Conservation (phyloP, 164 flowering plant species). For the Santalum album region DNA sequence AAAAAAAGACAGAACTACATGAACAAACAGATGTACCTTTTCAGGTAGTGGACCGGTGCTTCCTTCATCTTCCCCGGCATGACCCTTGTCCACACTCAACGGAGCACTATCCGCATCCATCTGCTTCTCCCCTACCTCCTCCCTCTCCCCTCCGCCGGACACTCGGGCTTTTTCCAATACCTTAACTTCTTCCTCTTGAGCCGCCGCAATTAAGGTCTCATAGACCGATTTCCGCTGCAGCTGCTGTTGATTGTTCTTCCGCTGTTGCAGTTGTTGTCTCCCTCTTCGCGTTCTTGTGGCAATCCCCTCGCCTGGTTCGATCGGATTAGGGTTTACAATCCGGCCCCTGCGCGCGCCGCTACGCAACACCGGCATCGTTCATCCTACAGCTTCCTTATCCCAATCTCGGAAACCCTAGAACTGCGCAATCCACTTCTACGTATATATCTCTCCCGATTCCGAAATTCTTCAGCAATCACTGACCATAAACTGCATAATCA, state of each 20-base stretch:
- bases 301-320: conserved; percentile 26
- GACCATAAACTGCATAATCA: too few relatives aligned
- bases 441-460: too few relatives aligned
- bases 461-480: neutral
- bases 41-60: conserved; percentile 35
- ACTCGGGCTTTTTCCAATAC: neutral
- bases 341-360: conserved; percentile 43
- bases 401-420: neutral
- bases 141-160: too few relatives aligned
- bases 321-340: conserved; percentile 18
- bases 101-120: conserved; percentile 32
- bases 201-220: conserved; percentile 8
- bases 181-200: neutral
- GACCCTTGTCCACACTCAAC: conserved; percentile 20
- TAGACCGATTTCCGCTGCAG: conserved; percentile 4
- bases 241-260: neutral
- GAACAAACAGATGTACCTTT: too few relatives aligned
- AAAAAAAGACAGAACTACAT: too few relatives aligned
- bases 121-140: conserved; percentile 19
- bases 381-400: conserved; percentile 30
- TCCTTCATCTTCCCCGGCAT: conserved; percentile 33
- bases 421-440: neutral
- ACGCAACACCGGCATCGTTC: conserved; percentile 55
- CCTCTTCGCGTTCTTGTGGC: conserved; percentile 41
- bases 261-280: neutral